phyloP scores from a whole-genome alignment of 345 rosid species.

The Gossypium arboreum region DNA sequence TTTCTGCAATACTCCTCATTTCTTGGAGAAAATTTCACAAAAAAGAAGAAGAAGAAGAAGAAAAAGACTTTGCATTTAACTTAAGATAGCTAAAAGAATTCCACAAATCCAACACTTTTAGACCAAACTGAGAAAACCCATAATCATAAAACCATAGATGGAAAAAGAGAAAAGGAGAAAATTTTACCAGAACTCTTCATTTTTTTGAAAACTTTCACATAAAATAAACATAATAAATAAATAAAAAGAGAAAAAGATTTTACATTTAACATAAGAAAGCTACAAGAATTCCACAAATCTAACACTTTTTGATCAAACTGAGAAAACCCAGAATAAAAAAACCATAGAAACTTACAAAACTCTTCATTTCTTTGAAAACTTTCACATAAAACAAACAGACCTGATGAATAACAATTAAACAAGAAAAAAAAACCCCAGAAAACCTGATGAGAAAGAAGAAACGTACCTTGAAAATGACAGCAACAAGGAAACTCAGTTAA shows the following conservation, averaged over 20 bases:
- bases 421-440: not conserved
- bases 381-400: not conserved
- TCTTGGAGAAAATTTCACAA: not conserved
- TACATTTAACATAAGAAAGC: not conserved
- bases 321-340: conserved; percentile 4
- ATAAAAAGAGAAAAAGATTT: not conserved
- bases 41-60: not conserved
- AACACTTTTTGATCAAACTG: not conserved
- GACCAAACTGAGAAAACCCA: not conserved
- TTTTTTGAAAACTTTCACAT: not conserved
- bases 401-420: not conserved
- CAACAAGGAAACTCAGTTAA: conserved; percentile 9
- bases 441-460: not conserved
- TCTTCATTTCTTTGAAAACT: not conserved
- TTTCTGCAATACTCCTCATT: not conserved
- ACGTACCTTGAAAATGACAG: not conserved
- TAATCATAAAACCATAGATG: conserved; percentile 7
- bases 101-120: not conserved
- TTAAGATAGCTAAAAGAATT: not conserved
- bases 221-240: not conserved
- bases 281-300: not conserved
- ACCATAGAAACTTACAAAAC: not conserved
- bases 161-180: not conserved
- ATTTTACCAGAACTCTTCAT: not conserved
- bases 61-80: not conserved